Evolutionary conservation across 352 stramenopile genomes (phyloP).

Genomic region (Phytophthora podocarpi): DNA sequence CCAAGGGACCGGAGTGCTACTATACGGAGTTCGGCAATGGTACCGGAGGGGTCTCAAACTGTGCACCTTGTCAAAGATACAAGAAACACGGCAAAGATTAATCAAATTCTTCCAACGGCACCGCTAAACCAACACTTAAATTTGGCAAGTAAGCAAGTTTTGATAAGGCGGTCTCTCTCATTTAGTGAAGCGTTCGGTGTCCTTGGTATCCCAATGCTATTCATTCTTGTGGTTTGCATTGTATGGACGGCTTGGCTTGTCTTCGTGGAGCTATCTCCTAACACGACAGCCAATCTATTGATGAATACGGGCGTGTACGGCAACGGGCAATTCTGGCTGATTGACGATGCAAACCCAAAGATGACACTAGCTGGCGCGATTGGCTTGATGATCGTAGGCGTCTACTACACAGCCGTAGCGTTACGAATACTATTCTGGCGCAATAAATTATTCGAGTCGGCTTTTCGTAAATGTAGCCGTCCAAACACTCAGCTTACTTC

Average conservation of each 20-base stretch:
- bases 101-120: background rate
- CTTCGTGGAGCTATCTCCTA: conserved; percentile 18
- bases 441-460: background rate
- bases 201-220: conserved; percentile 19
- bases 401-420: conserved; percentile 12
- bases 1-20: no score
- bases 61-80: background rate
- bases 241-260: conserved; percentile 25
- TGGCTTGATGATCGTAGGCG: conserved; percentile 1
- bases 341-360: conserved; percentile 5
- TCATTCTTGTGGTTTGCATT: conserved; percentile 12
- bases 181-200: conserved; percentile 12
- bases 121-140: background rate
- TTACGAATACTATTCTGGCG: conserved; percentile 22
- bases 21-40: no score
- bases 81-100: background rate
- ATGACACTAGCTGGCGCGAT: conserved; percentile 4
- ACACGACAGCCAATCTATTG: conserved; percentile 22
- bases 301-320: conserved; percentile 26
- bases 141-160: background rate
- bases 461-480: background rate
- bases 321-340: conserved; percentile 28
- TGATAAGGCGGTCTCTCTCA: background rate
- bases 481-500: background rate
- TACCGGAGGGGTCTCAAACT: no score